Base-by-base conservation (phyloP, 2,329 filamentous ascomycete genomes). In the Eutypella sp. region DNA sequence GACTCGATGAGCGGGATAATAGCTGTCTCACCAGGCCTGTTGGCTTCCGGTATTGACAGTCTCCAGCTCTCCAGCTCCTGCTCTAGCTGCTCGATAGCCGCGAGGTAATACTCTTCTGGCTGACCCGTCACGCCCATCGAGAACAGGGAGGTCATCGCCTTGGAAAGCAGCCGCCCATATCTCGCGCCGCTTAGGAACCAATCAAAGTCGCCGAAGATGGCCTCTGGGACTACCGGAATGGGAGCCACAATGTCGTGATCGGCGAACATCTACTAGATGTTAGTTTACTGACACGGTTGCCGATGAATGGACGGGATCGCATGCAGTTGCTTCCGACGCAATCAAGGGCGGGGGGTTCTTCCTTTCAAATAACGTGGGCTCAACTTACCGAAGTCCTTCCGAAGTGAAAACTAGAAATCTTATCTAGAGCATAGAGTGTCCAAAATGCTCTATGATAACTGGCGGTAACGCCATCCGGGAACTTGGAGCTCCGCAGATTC, bases 241-340 rank as follows among this genome's bases (percentile, higher is more conserved):
- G 60, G 60, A n/a, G 58, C 60, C 5, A 52, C 51, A 29, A 65
- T 65, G 45, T 65, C 61, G 37, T 58, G 52, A 46, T 65, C 63
- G 19, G 61, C 52, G 29, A 65, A 64, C 2, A 49, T 47, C 60
- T 62, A 44, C 3, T 29, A 34, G 25, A 29, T 13, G 25, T 29
- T 29, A 29, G 25, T 13, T 8, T 13, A 13, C 25, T 13, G 8
- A 13, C 13, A 7, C 13, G 7, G 25, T 7, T 29, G n/a, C 25
- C 25, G 25, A 13, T 34, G 18, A 20, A 1, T 6, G 4, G 2
- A 5, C 23, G 16, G 42, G 40, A 31, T n/a, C 9, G 13, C 3
- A 13, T 7, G 19, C 15, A 22, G 6, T n/a, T n/a, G 18, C 7
- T 24, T 33, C 25, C 25, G 13, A 29, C 7, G 25, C 13, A 13